Conservation (phyloP, 2,329 filamentous ascomycete species). For the Fusarium sacchari region DNA sequence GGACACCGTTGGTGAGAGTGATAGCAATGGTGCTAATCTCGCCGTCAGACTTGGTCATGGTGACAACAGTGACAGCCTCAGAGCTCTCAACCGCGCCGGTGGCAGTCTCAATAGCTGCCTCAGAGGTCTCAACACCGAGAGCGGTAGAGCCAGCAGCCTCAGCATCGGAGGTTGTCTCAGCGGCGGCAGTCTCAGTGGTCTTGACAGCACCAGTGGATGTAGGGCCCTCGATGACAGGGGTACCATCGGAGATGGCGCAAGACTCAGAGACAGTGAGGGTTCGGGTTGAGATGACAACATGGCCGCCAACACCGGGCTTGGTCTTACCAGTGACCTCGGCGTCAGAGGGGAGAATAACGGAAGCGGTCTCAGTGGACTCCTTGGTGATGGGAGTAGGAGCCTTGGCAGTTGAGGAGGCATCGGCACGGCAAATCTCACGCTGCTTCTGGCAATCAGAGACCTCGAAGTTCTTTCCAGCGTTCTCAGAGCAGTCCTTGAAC, state of each 20-base stretch:
- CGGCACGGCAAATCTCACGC: slow-evolving; percentile 37
- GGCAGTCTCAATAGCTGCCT: slow-evolving; percentile 6
- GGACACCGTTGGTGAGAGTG: slow-evolving; percentile 22
- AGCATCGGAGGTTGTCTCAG: slow-evolving; percentile 15
- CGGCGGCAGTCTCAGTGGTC: slow-evolving; percentile 16
- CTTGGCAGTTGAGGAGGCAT: slow-evolving; percentile 38
- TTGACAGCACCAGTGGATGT: slow-evolving; percentile 23
- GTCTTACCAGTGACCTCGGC: slow-evolving; percentile 24
- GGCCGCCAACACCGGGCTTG: slow-evolving; percentile 36
- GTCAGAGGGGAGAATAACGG: slow-evolving; percentile 41
- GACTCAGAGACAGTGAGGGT: slow-evolving; percentile 43
- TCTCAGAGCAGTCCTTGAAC: slow-evolving; percentile 37
- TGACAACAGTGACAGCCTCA: slow-evolving; percentile 23
- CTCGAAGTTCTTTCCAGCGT: slow-evolving; percentile 40
- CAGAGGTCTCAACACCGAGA: slow-evolving; percentile 28
- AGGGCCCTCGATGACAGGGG: slow-evolving; percentile 34
- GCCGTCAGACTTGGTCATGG: slow-evolving; percentile 33
- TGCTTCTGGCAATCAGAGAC: slow-evolving; percentile 41
- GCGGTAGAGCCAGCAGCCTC: slow-evolving; percentile 17
- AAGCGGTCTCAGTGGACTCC: slow-evolving; percentile 41
- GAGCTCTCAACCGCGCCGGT: slow-evolving; percentile 7
- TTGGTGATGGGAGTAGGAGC: slow-evolving; percentile 29
- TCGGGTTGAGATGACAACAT: slow-evolving; percentile 39
- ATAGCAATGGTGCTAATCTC: slow-evolving; percentile 25
- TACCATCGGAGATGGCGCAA: slow-evolving; percentile 39